Percentiles rank a stretch among this genome's conserved stretches.
These are phyloP conservation scores for Elongisporangium prolatum DNA, from an alignment of 352 stramenopile species.

Conservation along the genomic window DNA sequence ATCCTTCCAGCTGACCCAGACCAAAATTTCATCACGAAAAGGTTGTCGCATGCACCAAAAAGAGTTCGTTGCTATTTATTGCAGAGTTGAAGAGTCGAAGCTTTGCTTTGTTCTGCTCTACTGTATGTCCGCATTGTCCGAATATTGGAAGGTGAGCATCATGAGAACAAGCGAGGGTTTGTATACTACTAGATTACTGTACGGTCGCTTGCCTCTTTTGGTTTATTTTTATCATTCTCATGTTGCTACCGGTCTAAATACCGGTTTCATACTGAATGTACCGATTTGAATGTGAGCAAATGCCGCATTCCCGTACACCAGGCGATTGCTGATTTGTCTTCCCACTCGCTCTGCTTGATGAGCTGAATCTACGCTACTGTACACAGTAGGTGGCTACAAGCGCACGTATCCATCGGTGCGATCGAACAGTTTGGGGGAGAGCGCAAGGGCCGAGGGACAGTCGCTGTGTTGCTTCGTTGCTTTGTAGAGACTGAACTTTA, in stretches of 20 bases:
- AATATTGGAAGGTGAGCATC: no score
- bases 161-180: no score
- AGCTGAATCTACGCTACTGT: not conserved
- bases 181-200: no score
- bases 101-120: no score
- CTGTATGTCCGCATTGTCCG: no score
- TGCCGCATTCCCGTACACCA: not conserved
- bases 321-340: not conserved
- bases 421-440: not conserved
- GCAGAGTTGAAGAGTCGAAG: not conserved
- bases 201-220: no score
- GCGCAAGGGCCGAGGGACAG: not conserved
- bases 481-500: not conserved
- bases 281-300: not conserved
- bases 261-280: not conserved
- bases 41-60: not conserved
- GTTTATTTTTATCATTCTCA: no score
- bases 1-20: not conserved
- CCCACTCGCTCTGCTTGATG: not conserved
- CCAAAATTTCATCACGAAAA: not conserved
- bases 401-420: not conserved
- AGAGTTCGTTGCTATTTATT: no score
- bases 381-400: not conserved
- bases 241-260: no score
- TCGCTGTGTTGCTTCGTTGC: not conserved